Evolutionary conservation across 768 basidiomycete genomes (phyloP), one percentile per base, ranked within the genome.

Genomic region (Nidula microcarpa): DNA sequence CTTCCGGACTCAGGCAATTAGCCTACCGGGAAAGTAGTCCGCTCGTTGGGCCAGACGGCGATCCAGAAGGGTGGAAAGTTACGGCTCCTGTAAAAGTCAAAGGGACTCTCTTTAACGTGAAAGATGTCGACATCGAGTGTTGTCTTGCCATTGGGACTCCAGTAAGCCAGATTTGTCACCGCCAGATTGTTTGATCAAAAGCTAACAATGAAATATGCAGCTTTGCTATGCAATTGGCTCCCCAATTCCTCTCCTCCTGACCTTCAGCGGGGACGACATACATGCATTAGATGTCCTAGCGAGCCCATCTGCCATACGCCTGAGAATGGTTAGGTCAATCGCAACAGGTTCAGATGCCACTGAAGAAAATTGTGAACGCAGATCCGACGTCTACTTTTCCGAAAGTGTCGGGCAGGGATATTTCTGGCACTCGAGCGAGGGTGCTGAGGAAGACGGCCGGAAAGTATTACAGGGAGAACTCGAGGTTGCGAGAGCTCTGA

Each of bases 81-180:
- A 57, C 70, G 9, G 55, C 59, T 2, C 56, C 64, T 5, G 49
- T 65, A 4, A 56, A 53, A 47, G 52, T 70, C 43, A 67, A 63
- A 46, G 74, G 73, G 2, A 67, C 62, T 23, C 57, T 76, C 7
- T 72, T 73, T 53, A 63, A 63, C 33, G 58, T 53, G 8, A 65
- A 67, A 52, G 56, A 67, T 13, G 70, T 72, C 3, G 62, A 69
- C 37, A 55, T 71, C 5, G 57, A 66, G 46, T 72, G 69, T 50
- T 55, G 83, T 80, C 61, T 80, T 9, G 74, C 81, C 3, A 62
- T 83, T 33, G 79, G 79, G 14, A 76, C 65, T 37, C 81, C 82
- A 10, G 76, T 77, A 62, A 59, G 69, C 56, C 34, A 46, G 17
- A 13, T 5, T 11, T 18, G 16, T 41, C 41, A 43, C 23, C 16